Percentiles rank a stretch among this genome's conserved stretches.
These are phyloP conservation scores for Amanita brunnescens DNA, from an alignment of 768 basidiomycete species.

Conservation along the genomic window DNA sequence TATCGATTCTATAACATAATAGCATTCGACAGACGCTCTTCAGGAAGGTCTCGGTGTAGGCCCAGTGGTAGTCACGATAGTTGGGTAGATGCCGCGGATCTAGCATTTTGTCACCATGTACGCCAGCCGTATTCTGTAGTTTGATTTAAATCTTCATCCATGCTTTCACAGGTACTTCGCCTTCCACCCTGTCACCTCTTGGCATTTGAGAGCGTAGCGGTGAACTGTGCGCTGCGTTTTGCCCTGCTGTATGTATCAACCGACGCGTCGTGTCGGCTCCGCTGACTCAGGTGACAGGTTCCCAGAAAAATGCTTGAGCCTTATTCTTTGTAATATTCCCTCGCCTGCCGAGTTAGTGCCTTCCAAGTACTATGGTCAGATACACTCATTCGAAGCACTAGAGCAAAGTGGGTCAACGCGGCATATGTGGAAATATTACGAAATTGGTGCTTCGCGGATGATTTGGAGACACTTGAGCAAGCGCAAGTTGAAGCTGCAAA, in stretches of 20 bases:
- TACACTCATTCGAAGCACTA: conserved; percentile 17
- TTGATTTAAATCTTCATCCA: background rate
- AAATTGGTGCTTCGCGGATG: conserved; percentile 55
- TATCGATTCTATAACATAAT: conserved; percentile 55
- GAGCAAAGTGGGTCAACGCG: conserved; percentile 49
- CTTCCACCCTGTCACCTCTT: conserved; percentile 66
- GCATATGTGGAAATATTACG: conserved; percentile 58
- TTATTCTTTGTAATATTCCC: conserved; percentile 62
- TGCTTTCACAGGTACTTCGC: conserved; percentile 38
- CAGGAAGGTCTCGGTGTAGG: conserved; percentile 47
- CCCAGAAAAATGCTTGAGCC: conserved; percentile 60
- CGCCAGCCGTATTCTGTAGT: conserved; percentile 14
- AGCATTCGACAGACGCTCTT: conserved; percentile 63
- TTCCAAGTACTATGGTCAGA: background rate
- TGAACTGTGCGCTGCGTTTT: conserved; percentile 54
- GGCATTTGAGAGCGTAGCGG: conserved; percentile 53
- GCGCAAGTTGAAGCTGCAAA: conserved; percentile 50
- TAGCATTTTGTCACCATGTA: conserved; percentile 59
- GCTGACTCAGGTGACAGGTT: conserved; percentile 35
- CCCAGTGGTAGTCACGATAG: conserved; percentile 53
- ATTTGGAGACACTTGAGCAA: conserved; percentile 60
- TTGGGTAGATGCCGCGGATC: conserved; percentile 75
- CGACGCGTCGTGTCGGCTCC: background rate
- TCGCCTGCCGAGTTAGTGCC: conserved; percentile 54
- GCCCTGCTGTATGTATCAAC: conserved; percentile 47